phyloP scores from a whole-genome alignment of 208 protist species.

The Novymonas esmeraldas region DNA sequence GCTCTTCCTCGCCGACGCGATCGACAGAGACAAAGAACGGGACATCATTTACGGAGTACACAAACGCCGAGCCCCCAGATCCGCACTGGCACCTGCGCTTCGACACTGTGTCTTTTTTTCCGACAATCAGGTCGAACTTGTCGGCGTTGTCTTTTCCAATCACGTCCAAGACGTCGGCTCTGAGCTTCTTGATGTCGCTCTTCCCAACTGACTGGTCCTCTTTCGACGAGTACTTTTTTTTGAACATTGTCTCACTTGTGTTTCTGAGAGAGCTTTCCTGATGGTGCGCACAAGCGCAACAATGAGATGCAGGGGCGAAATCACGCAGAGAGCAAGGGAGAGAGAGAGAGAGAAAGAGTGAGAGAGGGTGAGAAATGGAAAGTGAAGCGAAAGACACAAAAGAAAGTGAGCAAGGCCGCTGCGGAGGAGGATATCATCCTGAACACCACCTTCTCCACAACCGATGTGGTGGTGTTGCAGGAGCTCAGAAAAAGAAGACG shows the following conservation, averaged over 20 bases:
- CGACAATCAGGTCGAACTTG: conserved; percentile 51
- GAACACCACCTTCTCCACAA: no score
- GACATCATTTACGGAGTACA: conserved; percentile 61
- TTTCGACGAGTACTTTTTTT: conserved; percentile 63
- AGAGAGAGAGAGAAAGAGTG: not conserved
- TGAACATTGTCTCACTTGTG: conserved; percentile 76
- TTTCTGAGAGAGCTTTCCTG: no score
- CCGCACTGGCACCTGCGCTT: conserved; percentile 50
- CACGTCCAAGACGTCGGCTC: conserved; percentile 27
- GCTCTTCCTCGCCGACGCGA: conserved; percentile 38
- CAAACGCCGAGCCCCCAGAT: conserved; percentile 32
- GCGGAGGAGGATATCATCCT: no score
- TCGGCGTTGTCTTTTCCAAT: conserved; percentile 46
- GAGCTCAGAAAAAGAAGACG: no score
- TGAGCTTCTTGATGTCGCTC: conserved; percentile 58
- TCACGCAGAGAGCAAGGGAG: not conserved
- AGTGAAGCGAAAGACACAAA: not conserved
- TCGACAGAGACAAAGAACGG: conserved; percentile 56
- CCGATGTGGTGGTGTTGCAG: no score
- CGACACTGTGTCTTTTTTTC: conserved; percentile 51
- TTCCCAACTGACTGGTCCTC: conserved; percentile 47
- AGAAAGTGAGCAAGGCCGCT: no score
- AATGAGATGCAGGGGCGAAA: no score
- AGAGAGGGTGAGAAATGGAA: not conserved
- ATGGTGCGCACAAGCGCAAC: not conserved